Base-by-base conservation (phyloP, 2,329 filamentous ascomycete species). In the Colletotrichum lindemuthianum region DNA sequence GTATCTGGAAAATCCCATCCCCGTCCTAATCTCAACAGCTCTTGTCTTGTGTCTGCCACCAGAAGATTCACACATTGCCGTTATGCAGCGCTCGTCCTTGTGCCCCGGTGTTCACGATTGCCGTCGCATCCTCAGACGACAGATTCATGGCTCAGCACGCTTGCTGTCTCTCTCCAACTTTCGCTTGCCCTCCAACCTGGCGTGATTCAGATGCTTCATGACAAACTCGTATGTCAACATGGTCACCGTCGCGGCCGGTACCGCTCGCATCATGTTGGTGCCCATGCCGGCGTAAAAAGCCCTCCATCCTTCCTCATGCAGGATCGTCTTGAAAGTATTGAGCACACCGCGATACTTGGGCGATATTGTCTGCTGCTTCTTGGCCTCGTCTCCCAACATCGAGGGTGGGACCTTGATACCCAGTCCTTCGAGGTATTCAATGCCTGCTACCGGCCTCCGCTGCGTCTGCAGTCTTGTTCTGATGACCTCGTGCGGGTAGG, bases 271-370 rank as follows among this genome's bases (percentile, higher is more conserved):
- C 88, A 99, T 92, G 79, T 99, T 99, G 52, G 95, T 97, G 41
- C 96, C 96, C 84, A 99, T 93, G 40, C 96, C 96, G 32, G 94
- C 95, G 76, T 99, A 99, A 72, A 99, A 98, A 4, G 95, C 95
- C 67, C 91, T 86, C 94, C 95, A 97, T 7, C 96, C 96, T 77
- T 99, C 96, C 77, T 99, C 96, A 39, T 82, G 82, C 41, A 97
- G 80, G 66, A 99, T 98, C 3, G 90, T 94, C 67, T 89, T 88
- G 76, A 91, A 95, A 0, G 95, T 97, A 73, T 86, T 89, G 48
- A 94, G 77, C 39, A 97, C 87, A 48, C 96, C 96, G 69, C 82
- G 86, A 75, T 99, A 98, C 70, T 85, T 88, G 60, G 82, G 80
- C 11, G 73, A 71, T 11, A 73, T 66, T 8, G 72, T 63, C 58